Percentiles rank a stretch among this genome's conserved stretches.
Evolutionary conservation across 192 early-diverging fungal species (phyloP).

Genomic region (Gigaspora rosea): DNA sequence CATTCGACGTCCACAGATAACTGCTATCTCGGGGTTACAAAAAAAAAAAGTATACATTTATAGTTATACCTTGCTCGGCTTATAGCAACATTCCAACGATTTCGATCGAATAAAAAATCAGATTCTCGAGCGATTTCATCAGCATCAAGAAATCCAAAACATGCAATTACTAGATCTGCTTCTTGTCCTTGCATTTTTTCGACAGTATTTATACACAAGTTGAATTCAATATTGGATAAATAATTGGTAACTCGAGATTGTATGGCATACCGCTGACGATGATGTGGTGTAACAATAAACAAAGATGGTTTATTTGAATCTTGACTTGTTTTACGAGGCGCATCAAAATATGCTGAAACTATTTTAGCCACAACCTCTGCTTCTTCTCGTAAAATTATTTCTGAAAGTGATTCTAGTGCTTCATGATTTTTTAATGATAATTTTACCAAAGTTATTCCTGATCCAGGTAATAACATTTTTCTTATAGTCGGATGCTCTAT

Average conservation of each 20-base stretch:
- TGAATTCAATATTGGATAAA: conserved; percentile 19
- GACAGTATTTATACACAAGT: conserved; percentile 48
- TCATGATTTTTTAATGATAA: conserved; percentile 32
- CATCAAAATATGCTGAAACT: conserved; percentile 40
- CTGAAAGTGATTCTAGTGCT: neutral
- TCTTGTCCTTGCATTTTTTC: conserved; percentile 61
- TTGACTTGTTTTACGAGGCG: conserved; percentile 12
- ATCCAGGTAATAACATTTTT: conserved; percentile 36
- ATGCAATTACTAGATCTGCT: conserved; percentile 63
- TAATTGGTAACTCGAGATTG: conserved; percentile 1
- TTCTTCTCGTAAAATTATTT: conserved; percentile 36
- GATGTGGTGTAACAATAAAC: conserved; percentile 51
- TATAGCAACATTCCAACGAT: conserved; percentile 52
- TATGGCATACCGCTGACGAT: conserved; percentile 49
- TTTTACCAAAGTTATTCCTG: conserved; percentile 43
- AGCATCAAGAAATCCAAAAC: conserved; percentile 53
- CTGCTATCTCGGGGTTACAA: too few relatives aligned
- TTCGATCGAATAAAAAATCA: conserved; percentile 46
- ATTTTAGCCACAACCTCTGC: conserved; percentile 42
- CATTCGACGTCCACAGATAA: too few relatives aligned
- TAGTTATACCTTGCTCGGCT: conserved; percentile 35
- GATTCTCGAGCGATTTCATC: conserved; percentile 33
- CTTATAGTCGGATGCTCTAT: conserved; percentile 33
- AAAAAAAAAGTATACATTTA: too few relatives aligned
- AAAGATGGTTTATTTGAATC: conserved; percentile 26